Evolutionary conservation across 148 eudicot genomes (phyloP).

Genomic region (Selenicereus undatus): DNA sequence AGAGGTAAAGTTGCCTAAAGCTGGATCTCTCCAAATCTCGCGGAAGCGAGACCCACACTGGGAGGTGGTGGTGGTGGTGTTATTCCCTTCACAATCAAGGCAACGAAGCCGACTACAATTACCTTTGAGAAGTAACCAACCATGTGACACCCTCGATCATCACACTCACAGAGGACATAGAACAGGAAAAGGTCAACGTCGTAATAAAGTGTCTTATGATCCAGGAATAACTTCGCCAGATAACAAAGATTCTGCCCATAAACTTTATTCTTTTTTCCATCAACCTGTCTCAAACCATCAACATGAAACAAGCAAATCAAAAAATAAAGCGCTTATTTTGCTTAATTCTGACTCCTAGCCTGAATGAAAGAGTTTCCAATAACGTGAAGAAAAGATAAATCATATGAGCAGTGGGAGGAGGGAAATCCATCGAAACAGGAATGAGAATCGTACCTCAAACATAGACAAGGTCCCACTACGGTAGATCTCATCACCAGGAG

Average conservation of each 20-base stretch:
- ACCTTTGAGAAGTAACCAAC: conserved; percentile 99
- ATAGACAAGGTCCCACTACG: conserved; percentile 91
- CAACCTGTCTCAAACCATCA: conserved; percentile 55
- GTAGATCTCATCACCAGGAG: conserved; percentile 99
- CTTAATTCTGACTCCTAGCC: neutral
- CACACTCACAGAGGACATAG: conserved; percentile 93
- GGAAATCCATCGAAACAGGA: neutral
- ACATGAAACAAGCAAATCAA: conserved; percentile 1
- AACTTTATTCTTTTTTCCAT: conserved; percentile 97
- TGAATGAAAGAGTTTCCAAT: neutral
- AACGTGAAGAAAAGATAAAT: neutral
- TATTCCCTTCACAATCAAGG: neutral
- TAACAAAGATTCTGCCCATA: conserved; percentile 98
- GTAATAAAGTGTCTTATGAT: conserved; percentile 97
- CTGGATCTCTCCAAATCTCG: too few species aligned
- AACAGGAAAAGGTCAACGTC: conserved; percentile 92
- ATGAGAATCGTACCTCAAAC: conserved; percentile 73
- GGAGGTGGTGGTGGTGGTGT: too few species aligned
- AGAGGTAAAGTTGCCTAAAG: too few species aligned
- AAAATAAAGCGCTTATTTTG: neutral
- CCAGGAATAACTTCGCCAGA: conserved; percentile 88
- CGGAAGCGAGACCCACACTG: too few species aligned
- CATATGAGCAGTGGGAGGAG: too few species aligned
- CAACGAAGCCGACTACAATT: conserved; percentile 11
- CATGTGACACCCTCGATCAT: conserved; percentile 99